A percentile compares a stretch with the other conserved stretches of the same genome.
These are phyloP conservation scores for Paraphoma chrysanthemicola DNA, from an alignment of 2,329 filamentous ascomycete genomes.

Conservation along the genomic window DNA sequence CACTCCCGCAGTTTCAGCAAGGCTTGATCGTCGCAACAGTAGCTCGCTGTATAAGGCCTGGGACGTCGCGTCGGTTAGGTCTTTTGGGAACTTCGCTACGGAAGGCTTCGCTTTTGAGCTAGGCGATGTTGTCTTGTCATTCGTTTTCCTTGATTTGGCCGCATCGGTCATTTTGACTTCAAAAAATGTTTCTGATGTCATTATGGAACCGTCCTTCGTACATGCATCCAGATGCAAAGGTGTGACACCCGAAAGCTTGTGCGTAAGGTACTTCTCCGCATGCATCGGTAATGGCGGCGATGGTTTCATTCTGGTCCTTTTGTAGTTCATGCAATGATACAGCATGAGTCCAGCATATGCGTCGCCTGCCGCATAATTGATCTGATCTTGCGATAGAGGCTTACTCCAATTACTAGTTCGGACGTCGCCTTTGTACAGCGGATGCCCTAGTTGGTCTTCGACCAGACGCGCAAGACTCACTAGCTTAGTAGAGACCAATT, in stretches of 20 bases:
- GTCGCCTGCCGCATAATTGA: slow-evolving; percentile 80
- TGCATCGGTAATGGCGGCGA: slow-evolving; percentile 31
- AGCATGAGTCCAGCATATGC: slow-evolving; percentile 83
- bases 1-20: slow-evolving; percentile 20
- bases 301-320: slow-evolving; percentile 58
- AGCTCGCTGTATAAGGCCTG: slow-evolving; percentile 28
- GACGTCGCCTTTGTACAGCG: slow-evolving; percentile 80
- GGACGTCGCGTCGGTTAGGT: slow-evolving; percentile 18
- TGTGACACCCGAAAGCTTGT: slow-evolving; percentile 14
- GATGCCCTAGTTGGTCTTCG: slow-evolving; percentile 72
- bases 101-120: slow-evolving; percentile 1
- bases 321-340: slow-evolving; percentile 73
- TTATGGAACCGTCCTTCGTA: slow-evolving; percentile 23
- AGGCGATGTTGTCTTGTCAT: not conserved
- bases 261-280: slow-evolving; percentile 34
- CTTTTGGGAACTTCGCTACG: not conserved
- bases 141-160: slow-evolving; percentile 1
- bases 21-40: slow-evolving; percentile 17
- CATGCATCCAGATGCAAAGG: slow-evolving; percentile 28
- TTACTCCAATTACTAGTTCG: slow-evolving; percentile 78
- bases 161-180: slow-evolving; percentile 14
- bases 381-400: slow-evolving; percentile 68
- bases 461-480: slow-evolving; percentile 75
- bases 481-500: slow-evolving; percentile 49
- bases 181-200: slow-evolving; percentile 32